Percentiles rank a stretch among this genome's conserved stretches.
Conservation (phyloP, 2,329 filamentous ascomycete species). For the Aphanoascus verrucosus region DNA sequence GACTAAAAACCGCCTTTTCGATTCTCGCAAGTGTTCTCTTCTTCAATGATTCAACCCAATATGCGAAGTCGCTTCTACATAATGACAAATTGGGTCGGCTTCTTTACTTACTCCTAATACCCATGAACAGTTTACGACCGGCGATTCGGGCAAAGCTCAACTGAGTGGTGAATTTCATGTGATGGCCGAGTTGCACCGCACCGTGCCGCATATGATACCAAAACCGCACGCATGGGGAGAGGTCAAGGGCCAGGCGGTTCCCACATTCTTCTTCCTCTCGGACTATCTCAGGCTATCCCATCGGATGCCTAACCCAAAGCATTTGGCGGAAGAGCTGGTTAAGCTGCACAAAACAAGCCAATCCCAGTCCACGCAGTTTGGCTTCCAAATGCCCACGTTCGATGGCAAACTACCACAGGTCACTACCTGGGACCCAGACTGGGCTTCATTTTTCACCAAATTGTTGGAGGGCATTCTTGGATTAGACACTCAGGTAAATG, state of each 20-base stretch:
- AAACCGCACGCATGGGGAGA: constrained; percentile 23
- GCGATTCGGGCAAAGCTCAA: background rate
- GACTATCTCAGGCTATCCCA: background rate
- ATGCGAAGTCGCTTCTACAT: too few species aligned
- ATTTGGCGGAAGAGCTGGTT: constrained; percentile 19
- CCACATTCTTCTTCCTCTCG: constrained; percentile 16
- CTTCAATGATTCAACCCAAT: too few species aligned
- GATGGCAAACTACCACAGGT: constrained; percentile 23
- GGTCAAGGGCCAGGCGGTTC: background rate
- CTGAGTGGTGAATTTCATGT: constrained; percentile 26
- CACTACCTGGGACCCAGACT: constrained; percentile 26
- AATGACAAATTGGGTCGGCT: too few species aligned
- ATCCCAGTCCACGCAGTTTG: constrained; percentile 29
- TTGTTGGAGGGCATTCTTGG: constrained; percentile 24
- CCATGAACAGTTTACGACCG: background rate
- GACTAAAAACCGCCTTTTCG: too few species aligned
- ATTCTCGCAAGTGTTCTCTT: too few species aligned
- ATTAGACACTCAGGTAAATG: constrained; percentile 25
- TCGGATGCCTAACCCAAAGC: constrained; percentile 18
- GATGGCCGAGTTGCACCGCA: constrained; percentile 23
- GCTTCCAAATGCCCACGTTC: constrained; percentile 28
- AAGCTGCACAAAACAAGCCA: constrained; percentile 21
- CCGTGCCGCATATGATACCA: constrained; percentile 22
- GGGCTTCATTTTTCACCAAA: constrained; percentile 29
- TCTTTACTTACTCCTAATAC: too few species aligned